These are phyloP conservation scores for Raphanus raphanistrum DNA, from an alignment of 345 rosid species.

Conservation along the genomic window DNA sequence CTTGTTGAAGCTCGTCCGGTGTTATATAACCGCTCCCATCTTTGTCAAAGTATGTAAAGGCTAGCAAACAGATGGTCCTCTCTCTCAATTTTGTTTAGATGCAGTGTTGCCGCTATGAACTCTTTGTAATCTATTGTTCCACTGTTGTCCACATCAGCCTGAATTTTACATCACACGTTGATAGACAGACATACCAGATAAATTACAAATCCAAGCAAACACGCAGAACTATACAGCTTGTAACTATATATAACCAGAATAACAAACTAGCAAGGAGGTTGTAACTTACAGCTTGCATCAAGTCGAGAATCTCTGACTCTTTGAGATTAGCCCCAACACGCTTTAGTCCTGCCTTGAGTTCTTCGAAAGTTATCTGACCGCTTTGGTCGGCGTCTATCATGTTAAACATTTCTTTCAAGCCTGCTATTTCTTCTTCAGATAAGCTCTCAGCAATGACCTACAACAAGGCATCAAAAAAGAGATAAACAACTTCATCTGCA, in stretches of 20 bases:
- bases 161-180: conserved; percentile 29
- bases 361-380: conserved; percentile 84
- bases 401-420: conserved; percentile 85
- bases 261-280: not conserved
- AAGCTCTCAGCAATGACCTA: conserved; percentile 84
- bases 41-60: conserved; percentile 82
- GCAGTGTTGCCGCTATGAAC: conserved; percentile 85
- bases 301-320: conserved; percentile 82
- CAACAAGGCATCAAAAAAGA: conserved; percentile 17
- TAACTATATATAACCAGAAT: not conserved
- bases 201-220: conserved; percentile 1
- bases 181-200: not conserved
- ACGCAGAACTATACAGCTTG: not conserved
- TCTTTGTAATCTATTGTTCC: conserved; percentile 87
- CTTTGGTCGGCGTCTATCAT: conserved; percentile 84
- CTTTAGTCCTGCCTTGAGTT: conserved; percentile 76
- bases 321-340: conserved; percentile 83
- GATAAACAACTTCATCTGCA: not conserved
- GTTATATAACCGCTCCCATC: conserved; percentile 94
- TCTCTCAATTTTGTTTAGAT: conserved; percentile 79
- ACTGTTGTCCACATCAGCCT: conserved; percentile 89
- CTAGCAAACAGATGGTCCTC: conserved; percentile 78
- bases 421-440: conserved; percentile 91
- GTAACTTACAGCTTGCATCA: conserved; percentile 85
- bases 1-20: conserved; percentile 86